These are phyloP conservation scores for Adiantum capillusveneris DNA, from an alignment of 75 land plant species.

Conservation along the genomic window DNA sequence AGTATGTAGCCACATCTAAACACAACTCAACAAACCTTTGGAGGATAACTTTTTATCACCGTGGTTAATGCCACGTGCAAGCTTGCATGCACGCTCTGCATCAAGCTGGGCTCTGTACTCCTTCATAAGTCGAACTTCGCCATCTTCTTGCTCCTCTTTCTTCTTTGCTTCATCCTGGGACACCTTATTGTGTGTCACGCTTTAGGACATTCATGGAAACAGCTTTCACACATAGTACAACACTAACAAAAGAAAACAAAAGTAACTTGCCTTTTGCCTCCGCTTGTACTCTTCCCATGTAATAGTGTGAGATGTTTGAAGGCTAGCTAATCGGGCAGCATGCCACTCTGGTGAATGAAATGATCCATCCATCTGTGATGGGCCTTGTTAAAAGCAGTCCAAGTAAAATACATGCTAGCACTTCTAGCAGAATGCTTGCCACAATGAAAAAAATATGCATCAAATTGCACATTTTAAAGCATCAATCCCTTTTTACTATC, in stretches of 20 bases:
- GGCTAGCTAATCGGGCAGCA: slow-evolving; percentile 99
- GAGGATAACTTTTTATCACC: slow-evolving; percentile 28
- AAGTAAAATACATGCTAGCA: slow-evolving; percentile 6
- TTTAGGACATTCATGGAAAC: no score
- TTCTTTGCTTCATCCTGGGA: slow-evolving; percentile 74
- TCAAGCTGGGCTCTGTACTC: slow-evolving; percentile 97
- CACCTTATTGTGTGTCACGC: no score
- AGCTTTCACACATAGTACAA: no score
- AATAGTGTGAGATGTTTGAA: slow-evolving; percentile 91
- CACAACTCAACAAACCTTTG: not conserved
- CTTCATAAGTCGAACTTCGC: slow-evolving; percentile 77
- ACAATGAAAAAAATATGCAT: not conserved
- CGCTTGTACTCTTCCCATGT: slow-evolving; percentile 96
- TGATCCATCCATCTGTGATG: slow-evolving; percentile 98
- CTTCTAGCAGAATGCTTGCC: not conserved
- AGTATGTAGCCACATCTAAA: no score
- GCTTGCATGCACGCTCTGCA: slow-evolving; percentile 89
- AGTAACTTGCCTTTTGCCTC: slow-evolving; percentile 74
- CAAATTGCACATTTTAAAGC: no score
- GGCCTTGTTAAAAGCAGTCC: slow-evolving; percentile 74
- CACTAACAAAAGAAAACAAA: no score
- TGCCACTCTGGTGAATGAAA: slow-evolving; percentile 99
- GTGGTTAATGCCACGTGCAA: slow-evolving; percentile 78
- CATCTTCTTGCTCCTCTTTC: slow-evolving; percentile 81
- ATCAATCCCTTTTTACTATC: no score